Percentiles rank a stretch among this genome's conserved stretches.
These are phyloP conservation scores for Cyclotella distinguenda DNA, from an alignment of 108 stramenopile species.

Conservation along the genomic window DNA sequence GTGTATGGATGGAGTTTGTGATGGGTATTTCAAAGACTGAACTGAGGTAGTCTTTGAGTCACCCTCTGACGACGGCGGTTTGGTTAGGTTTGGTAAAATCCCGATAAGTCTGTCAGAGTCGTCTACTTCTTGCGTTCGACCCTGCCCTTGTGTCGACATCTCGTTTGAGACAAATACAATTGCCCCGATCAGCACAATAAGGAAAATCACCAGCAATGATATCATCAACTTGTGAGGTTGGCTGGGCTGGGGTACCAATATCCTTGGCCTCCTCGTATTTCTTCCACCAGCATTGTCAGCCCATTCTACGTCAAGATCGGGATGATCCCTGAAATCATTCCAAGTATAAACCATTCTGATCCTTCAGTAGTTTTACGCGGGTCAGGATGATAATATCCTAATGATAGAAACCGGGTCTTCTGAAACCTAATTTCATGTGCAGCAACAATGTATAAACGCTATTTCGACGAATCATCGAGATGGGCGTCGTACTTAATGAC, in stretches of 20 bases:
- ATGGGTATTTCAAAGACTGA: slow-evolving; percentile 1
- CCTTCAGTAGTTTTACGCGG: no score
- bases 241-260: not conserved
- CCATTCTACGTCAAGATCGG: slow-evolving; percentile 10
- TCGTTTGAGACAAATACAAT: slow-evolving; percentile 2
- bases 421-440: no score
- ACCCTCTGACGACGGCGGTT: not conserved
- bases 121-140: not conserved
- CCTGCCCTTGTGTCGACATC: not conserved
- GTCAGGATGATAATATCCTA: no score
- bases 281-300: not conserved
- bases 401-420: no score
- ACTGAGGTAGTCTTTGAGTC: slow-evolving; percentile 12
- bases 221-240: not conserved
- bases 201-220: not conserved
- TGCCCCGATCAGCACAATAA: not conserved
- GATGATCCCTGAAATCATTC: slow-evolving; percentile 21
- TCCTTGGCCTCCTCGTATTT: not conserved
- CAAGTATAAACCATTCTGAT: slow-evolving; percentile 39
- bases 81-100: not conserved
- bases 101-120: not conserved
- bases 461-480: no score
- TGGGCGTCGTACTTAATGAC: no score
- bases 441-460: no score
- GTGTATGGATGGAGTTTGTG: not conserved